Base-by-base conservation (phyloP, 139 green algal species). In the Microglena sp. region DNA sequence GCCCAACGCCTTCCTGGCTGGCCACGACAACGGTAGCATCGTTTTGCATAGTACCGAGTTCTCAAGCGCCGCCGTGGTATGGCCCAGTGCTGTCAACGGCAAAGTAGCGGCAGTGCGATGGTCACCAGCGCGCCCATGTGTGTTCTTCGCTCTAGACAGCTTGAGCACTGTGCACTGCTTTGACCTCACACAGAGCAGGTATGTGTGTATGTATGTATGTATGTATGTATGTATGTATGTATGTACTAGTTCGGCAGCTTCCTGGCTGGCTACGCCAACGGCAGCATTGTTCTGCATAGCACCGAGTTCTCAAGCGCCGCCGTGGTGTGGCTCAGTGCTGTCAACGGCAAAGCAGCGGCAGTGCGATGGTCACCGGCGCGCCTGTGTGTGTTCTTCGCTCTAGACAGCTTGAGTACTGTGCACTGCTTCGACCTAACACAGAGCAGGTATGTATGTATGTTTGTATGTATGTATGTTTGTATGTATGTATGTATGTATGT, bases 131-230 rank as follows among this genome's bases (percentile, higher is more conserved):
- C 69, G 73, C 15, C 62, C 77, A 0, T 40, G 44, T 5, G 54
- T 70, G 43, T 78, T 77, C 62, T 60, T 76, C 7, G 70, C 45
- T 22, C 66, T 84, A 2, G 73, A 80, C 46, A 59, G 44, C 2
- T 44, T 64, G 2, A 70, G 71, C 65, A 69, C 33, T 35, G 26
- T 85, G 46, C 55, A 66, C 44, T 64, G 33, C 27, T 75, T 76
- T 8, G 71, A 81, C 69, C 59, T 85, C 2, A 30, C 26, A 3
- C 46, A 79, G 57, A 64, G 66, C 45, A 22, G 45, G 22, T 61
- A 29, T 29, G 55, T 34, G 55, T 27, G 55, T 8, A 33, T 11
- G 55, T 5, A 4, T 6, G 7, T 11, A 5, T 5, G 6, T 6
- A n/a, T 8, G 46, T 21, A n/a, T 8, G 46, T 21, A n/a, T 21